Base-by-base conservation (phyloP, 257 asterid species). In the Forsythia viridissima region DNA sequence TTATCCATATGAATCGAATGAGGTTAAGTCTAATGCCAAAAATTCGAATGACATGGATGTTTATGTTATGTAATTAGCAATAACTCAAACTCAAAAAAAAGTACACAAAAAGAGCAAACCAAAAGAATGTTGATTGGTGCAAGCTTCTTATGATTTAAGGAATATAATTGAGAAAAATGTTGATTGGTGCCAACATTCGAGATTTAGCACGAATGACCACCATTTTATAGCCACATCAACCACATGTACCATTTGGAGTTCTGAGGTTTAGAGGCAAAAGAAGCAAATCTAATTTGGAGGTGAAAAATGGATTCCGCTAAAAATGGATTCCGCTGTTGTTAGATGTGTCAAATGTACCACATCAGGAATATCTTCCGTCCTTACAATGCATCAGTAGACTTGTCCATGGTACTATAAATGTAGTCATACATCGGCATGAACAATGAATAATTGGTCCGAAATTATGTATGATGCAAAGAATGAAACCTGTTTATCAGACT, bases 381-480 rank as follows among this genome's bases (percentile, higher is more conserved):
- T 66, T 36, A 24, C 39, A 66, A 36, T 5, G 9, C 20, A 36
- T 66, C 71, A 9, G 16, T 9, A 3, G 71, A 66, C 40, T 66
- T 66, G 71, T 66, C 71, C 40, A 66, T 36, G 2, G 71, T 66
- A 36, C 71, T 38, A 66, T n/a, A 66, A 66, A 66, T 66, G 71
- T 66, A 66, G 40, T 66, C 71, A 13, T 66, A 66, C 13, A 66
- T 9, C 21, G 71, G 71, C 71, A 66, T 66, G 71, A 66, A 66
- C 39, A 66, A 36, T 21, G 39, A 66, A 7, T 66, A 66, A 24
- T 66, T 66, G 3, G 61, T 51, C 61, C 61, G 6, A n/a, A 51
- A 51, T 51, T 51, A 21, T 16, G 61, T 51, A 6, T 51, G 71
- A 36, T 66, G 71, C 71, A 66, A 18, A 66, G 71, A 66, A 36